These are phyloP conservation scores for Aurantiochytrium sp. DNA, from an alignment of 108 stramenopile species.

Conservation along the genomic window DNA sequence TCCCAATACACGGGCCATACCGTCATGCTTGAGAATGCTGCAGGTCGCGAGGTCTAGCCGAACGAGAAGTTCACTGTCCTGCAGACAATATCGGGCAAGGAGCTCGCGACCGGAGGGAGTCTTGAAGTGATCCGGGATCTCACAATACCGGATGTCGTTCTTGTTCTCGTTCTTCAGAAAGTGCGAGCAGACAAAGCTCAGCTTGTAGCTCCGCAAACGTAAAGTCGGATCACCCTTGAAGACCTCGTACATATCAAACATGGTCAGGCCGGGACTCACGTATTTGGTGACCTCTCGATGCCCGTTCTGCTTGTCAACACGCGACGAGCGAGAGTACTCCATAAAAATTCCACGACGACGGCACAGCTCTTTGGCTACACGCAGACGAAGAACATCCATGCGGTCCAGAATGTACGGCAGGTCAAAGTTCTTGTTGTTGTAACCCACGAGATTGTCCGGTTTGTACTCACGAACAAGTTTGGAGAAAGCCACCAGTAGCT, in stretches of 20 bases:
- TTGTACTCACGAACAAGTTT: not conserved
- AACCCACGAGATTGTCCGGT: not conserved
- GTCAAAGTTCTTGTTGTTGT: not conserved
- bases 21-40: not conserved
- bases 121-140: not conserved
- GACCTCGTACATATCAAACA: not conserved
- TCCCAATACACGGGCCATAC: not conserved
- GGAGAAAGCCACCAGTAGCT: not conserved
- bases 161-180: not conserved
- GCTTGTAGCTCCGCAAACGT: not conserved
- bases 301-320: not conserved
- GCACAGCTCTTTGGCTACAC: not conserved
- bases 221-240: not conserved
- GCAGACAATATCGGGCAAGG: not conserved
- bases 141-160: not conserved
- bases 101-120: not conserved
- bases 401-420: slow-evolving; percentile 12
- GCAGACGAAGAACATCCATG: not conserved
- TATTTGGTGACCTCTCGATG: not conserved
- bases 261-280: not conserved
- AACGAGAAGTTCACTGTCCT: not conserved
- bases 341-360: not conserved
- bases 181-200: not conserved
- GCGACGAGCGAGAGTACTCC: not conserved
- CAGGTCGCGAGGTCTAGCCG: not conserved